A percentile compares a stretch with the other conserved stretches of the same genome.
phyloP scores from a whole-genome alignment of 2,329 filamentous ascomycete species.

The Colletotrichum costaricense region DNA sequence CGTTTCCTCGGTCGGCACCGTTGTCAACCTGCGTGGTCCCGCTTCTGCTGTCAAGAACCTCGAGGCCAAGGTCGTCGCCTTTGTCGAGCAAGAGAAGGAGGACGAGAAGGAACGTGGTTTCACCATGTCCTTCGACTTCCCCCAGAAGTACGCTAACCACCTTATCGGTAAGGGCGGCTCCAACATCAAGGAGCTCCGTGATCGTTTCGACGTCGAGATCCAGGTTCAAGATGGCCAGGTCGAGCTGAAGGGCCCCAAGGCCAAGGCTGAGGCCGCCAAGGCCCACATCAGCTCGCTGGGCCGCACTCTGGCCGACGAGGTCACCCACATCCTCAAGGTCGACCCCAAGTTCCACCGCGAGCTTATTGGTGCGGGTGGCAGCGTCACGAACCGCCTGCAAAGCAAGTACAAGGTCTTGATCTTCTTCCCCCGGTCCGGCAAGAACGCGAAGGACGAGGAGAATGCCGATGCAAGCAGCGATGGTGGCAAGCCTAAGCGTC shows the following conservation, averaged over 20 bases:
- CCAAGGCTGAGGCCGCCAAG: conserved; percentile 90
- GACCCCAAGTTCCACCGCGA: conserved; percentile 95
- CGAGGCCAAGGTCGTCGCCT: conserved; percentile 77
- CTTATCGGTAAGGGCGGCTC: conserved; percentile 76
- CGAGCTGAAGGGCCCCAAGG: conserved; percentile 94
- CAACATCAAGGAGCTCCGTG: conserved; percentile 73
- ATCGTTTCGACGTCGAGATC: conserved; percentile 78
- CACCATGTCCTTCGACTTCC: conserved; percentile 89
- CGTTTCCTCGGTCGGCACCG: conserved; percentile 68
- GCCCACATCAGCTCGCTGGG: conserved; percentile 82
- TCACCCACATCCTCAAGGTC: conserved; percentile 87
- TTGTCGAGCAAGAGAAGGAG: conserved; percentile 87
- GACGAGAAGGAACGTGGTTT: conserved; percentile 95
- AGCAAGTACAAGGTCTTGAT: conserved; percentile 94
- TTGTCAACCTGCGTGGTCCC: conserved; percentile 82
- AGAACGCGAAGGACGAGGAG: conserved; percentile 76
- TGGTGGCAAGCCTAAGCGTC: conserved; percentile 70
- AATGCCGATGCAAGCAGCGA: conserved; percentile 78
- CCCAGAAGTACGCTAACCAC: conserved; percentile 93
- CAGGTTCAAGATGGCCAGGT: conserved; percentile 95
- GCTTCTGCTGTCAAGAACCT: conserved; percentile 78
- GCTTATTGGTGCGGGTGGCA: conserved; percentile 88
- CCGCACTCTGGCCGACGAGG: conserved; percentile 90
- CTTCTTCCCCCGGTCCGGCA: conserved; percentile 83
- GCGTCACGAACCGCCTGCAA: conserved; percentile 91